Conservation (phyloP, 192 early-diverging fungal species). For the Endogone sp. region DNA sequence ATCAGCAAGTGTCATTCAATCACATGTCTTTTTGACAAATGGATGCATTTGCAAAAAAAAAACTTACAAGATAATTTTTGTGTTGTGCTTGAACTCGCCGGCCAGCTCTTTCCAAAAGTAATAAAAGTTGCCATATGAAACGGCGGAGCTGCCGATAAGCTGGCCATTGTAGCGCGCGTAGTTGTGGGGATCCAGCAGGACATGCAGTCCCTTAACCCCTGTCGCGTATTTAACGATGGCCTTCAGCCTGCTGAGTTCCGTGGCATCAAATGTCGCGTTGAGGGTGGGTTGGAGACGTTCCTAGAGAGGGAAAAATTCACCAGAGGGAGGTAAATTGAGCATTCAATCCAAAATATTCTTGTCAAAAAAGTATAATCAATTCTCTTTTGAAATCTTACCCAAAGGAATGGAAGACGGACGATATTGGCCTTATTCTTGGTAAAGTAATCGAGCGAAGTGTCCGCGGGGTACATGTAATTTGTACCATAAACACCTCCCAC, state of each 20-base stretch:
- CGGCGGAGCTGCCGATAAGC: background rate
- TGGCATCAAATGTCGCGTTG: background rate
- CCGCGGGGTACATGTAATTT: background rate
- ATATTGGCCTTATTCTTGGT: background rate
- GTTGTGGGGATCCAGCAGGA: conserved; percentile 5
- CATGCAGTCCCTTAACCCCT: background rate
- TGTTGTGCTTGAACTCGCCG: background rate
- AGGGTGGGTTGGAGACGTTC: background rate
- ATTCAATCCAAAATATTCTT: background rate
- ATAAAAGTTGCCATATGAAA: background rate
- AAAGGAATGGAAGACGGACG: background rate
- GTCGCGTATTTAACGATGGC: background rate
- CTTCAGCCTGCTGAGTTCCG: background rate
- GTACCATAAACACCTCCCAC: background rate
- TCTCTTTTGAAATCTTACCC: background rate
- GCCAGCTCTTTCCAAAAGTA: background rate
- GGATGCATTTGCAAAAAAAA: background rate
- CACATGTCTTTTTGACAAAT: too few relatives aligned
- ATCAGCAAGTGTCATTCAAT: too few relatives aligned
- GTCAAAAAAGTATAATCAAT: background rate
- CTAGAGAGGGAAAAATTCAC: too few relatives aligned
- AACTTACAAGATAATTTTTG: background rate
- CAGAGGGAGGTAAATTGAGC: background rate
- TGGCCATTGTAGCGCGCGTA: conserved; percentile 1
- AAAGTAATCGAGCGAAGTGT: background rate